Evolutionary conservation across 495 filamentous ascomycete species (phyloP).

Genomic region (Jackrogersella multiformis): DNA sequence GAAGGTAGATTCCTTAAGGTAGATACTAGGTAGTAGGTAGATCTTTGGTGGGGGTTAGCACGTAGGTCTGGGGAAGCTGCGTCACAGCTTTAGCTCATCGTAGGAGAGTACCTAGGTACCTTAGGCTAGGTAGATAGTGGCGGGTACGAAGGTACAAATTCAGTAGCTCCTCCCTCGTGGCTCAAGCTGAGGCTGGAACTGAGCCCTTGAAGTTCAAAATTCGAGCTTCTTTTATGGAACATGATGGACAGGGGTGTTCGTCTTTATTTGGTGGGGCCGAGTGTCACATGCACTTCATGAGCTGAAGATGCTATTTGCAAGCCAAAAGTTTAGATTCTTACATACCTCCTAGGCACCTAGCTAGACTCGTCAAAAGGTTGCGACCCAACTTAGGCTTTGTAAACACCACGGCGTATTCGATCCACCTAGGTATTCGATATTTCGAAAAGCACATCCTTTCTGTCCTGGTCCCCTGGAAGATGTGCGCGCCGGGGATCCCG

Average conservation of each 20-base stretch:
- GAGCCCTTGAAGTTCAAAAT: neutral
- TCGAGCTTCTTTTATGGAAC: slow-evolving; percentile 2
- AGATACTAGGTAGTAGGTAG: neutral
- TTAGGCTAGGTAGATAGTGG: neutral
- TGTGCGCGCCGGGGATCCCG: slow-evolving; percentile 23
- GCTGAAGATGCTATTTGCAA: slow-evolving; percentile 22
- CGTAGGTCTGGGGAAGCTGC: slow-evolving; percentile 33
- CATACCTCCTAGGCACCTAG: too few relatives aligned
- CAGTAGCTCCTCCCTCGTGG: slow-evolving; percentile 18
- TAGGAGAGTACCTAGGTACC: too few relatives aligned
- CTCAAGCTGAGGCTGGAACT: slow-evolving; percentile 31
- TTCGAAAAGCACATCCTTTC: neutral
- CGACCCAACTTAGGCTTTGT: neutral
- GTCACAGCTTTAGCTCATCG: slow-evolving; percentile 26
- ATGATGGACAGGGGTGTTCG: slow-evolving; percentile 28
- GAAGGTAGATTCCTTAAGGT: too few relatives aligned
- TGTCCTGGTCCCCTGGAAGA: slow-evolving; percentile 24
- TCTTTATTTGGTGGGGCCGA: slow-evolving; percentile 22
- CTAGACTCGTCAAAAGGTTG: slow-evolving; percentile 9
- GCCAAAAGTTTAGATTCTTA: slow-evolving; percentile 16
- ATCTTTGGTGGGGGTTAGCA: slow-evolving; percentile 18
- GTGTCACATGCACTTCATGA: slow-evolving; percentile 39
- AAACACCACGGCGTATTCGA: slow-evolving; percentile 1
- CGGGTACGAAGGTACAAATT: neutral
- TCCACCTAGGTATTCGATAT: neutral